Percentiles rank a stretch among this genome's conserved stretches.
These are phyloP conservation scores for Suillus fuscotomentosus DNA, from an alignment of 768 basidiomycete genomes.

Conservation along the genomic window DNA sequence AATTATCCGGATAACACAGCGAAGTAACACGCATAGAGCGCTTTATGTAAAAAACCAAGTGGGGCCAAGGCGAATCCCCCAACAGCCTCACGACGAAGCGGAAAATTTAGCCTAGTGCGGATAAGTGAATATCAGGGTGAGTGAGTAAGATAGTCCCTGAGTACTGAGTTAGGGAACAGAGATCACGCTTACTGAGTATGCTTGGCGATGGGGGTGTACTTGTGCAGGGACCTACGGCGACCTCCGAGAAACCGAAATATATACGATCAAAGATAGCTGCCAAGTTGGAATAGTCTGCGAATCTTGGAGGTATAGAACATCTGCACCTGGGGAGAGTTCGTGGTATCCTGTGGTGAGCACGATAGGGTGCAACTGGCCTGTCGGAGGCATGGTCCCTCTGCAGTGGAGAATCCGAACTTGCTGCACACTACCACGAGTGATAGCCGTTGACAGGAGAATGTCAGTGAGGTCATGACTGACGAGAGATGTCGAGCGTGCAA, in stretches of 20 bases:
- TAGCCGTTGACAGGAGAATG: not conserved
- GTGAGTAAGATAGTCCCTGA: slow-evolving; percentile 1
- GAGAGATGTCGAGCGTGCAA: not conserved
- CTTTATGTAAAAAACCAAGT: not conserved
- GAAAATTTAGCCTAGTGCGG: not conserved
- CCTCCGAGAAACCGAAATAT: not conserved
- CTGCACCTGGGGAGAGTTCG: no score
- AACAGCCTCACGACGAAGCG: not conserved
- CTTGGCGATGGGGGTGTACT: not conserved
- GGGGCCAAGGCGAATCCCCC: not conserved
- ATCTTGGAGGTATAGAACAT: not conserved
- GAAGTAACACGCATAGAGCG: not conserved
- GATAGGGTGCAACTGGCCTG: not conserved
- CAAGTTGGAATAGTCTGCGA: not conserved
- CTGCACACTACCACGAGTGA: not conserved
- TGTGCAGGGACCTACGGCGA: not conserved
- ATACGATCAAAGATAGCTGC: not conserved
- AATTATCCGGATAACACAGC: not conserved
- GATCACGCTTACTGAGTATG: not conserved
- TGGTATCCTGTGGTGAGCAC: not conserved
- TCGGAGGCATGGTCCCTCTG: not conserved
- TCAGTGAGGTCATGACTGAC: not conserved
- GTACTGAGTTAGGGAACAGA: not conserved
- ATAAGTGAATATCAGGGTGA: not conserved
- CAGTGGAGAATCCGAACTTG: not conserved